Conservation (phyloP, 352 stramenopile species). For the Phytophthora gonapodyides region DNA sequence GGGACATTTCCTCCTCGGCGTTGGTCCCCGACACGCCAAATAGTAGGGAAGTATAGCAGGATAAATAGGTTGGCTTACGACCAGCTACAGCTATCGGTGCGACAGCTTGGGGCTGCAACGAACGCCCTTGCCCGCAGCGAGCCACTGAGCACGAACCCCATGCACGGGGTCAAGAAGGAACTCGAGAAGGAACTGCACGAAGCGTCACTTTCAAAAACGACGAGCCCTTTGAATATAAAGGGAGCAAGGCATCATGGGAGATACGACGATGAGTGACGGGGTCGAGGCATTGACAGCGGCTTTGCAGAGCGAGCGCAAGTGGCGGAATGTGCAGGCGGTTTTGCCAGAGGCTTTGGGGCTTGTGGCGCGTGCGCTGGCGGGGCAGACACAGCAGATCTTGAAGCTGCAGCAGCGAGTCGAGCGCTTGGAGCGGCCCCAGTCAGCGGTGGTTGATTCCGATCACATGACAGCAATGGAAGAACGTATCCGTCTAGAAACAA, state of each 20-base stretch:
- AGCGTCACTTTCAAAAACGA: conserved; percentile 15
- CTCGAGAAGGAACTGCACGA: background rate
- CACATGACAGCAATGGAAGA: conserved; percentile 15
- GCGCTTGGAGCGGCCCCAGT: conserved; percentile 18
- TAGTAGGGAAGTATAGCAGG: too few species aligned
- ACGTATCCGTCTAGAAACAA: conserved; percentile 17
- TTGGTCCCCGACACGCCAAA: too few species aligned
- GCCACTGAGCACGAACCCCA: too few species aligned
- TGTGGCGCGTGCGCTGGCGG: conserved; percentile 42
- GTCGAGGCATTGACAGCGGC: conserved; percentile 21
- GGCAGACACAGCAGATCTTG: conserved; percentile 39
- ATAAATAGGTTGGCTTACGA: too few species aligned
- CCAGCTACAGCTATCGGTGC: too few species aligned
- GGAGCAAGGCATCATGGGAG: background rate
- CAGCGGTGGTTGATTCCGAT: background rate
- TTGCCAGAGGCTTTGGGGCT: conserved; percentile 47
- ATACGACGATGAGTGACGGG: background rate
- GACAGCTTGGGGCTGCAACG: too few species aligned
- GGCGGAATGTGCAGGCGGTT: conserved; percentile 67
- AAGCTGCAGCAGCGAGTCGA: conserved; percentile 27
- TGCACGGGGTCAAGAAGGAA: too few species aligned
- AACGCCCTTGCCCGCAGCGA: too few species aligned
- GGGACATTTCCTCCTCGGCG: too few species aligned
- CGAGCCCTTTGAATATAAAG: background rate
- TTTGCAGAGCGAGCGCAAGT: conserved; percentile 54